Evolutionary conservation across 1,284 basidiomycete species (phyloP).

Genomic region (Boletus semigastroideus): DNA sequence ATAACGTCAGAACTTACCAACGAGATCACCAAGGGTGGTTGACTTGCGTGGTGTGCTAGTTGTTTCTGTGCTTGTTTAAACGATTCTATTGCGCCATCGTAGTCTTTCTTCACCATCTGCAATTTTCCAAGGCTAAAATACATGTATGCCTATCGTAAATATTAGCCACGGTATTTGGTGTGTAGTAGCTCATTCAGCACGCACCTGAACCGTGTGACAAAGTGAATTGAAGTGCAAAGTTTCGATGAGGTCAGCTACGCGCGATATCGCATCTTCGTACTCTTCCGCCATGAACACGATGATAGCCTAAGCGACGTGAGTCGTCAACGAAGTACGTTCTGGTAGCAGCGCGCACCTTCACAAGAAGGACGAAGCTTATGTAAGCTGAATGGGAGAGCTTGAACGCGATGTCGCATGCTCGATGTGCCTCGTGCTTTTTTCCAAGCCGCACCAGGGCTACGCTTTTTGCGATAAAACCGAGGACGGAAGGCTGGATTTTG

Average conservation of each 20-base stretch:
- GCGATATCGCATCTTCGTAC: not conserved
- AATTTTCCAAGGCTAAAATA: not conserved
- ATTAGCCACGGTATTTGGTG: no score
- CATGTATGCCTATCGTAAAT: not conserved
- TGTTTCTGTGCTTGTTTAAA: not conserved
- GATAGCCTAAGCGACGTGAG: not conserved
- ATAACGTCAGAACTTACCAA: not conserved
- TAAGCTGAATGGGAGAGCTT: not conserved
- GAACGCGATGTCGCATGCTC: constrained; percentile 1
- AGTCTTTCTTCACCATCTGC: not conserved
- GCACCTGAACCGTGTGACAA: not conserved
- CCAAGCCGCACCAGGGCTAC: not conserved
- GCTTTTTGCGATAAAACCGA: not conserved
- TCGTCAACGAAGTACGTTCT: no score
- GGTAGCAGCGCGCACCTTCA: no score
- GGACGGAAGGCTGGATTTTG: not conserved
- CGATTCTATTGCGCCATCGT: not conserved
- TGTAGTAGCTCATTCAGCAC: not conserved
- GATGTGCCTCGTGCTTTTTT: not conserved
- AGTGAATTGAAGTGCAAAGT: not conserved
- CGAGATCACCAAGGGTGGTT: not conserved
- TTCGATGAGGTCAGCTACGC: not conserved
- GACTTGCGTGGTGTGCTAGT: not conserved
- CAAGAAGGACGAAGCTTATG: not conserved
- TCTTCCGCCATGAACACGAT: not conserved